Conservation (phyloP, 129 eudicot genomes). For the Saposhnikovia divaricata region DNA sequence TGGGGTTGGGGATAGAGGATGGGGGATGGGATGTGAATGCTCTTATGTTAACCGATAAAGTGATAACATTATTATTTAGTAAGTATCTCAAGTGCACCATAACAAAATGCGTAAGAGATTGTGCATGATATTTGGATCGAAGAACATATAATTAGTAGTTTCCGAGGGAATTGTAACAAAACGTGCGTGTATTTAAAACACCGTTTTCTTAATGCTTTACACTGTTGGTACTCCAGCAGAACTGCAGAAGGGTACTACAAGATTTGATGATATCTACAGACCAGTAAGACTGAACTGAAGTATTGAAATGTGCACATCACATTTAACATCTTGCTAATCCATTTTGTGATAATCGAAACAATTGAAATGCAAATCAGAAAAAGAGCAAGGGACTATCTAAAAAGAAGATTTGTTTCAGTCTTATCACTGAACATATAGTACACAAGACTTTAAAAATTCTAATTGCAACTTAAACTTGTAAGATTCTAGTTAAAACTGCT, state of each 20-base stretch:
- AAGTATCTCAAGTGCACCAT: no score
- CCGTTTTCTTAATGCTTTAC: neutral
- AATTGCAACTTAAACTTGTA: neutral
- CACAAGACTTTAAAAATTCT: neutral
- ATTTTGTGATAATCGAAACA: neutral
- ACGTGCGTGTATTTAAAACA: neutral
- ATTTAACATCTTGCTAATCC: neutral
- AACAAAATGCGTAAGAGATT: no score
- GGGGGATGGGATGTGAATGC: no score
- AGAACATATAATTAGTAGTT: no score
- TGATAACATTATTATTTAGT: no score
- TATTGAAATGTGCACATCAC: neutral
- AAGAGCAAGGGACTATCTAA: neutral
- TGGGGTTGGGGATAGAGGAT: no score
- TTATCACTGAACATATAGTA: neutral
- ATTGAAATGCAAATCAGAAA: neutral
- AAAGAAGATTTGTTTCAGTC: neutral
- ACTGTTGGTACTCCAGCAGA: neutral
- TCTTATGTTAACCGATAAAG: no score
- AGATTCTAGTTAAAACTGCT: neutral
- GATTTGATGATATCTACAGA: constrained; percentile 6
- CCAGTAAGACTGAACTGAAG: neutral
- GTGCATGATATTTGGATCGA: no score
- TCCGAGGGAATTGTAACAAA: no score
- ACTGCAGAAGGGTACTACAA: neutral